Conservation (phyloP, 2,329 filamentous ascomycete species). For the Penicillium carneum region DNA sequence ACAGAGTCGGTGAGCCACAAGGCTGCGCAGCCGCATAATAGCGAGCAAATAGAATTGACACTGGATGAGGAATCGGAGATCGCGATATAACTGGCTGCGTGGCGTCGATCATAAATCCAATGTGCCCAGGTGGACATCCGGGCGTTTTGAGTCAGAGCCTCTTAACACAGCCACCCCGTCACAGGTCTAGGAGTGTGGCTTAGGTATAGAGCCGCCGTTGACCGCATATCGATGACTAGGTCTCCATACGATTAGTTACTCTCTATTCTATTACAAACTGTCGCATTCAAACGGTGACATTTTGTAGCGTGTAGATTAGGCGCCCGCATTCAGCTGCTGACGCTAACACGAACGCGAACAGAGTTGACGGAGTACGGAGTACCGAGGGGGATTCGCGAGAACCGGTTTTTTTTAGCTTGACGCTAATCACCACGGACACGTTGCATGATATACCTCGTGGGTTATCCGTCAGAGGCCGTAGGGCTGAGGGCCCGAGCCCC, state of each 20-base stretch:
- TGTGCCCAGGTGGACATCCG: slow-evolving; percentile 1
- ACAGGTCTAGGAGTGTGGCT: background rate
- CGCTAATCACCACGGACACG: background rate
- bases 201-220: slow-evolving; percentile 8
- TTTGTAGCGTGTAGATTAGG: slow-evolving; percentile 18
- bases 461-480: slow-evolving; percentile 9
- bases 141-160: slow-evolving; percentile 11
- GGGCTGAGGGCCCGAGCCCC: slow-evolving; percentile 17
- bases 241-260: background rate
- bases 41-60: background rate
- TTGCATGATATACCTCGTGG: background rate
- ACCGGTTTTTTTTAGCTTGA: slow-evolving; percentile 10
- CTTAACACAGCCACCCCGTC: slow-evolving; percentile 7
- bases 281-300: background rate
- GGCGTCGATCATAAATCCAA: background rate
- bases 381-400: background rate
- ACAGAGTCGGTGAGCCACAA: slow-evolving; percentile 9
- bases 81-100: background rate
- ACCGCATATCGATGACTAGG: background rate
- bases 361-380: background rate
- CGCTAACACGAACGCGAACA: slow-evolving; percentile 14
- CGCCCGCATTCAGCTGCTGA: slow-evolving; percentile 38
- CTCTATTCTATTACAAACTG: background rate
- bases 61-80: background rate
- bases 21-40: slow-evolving; percentile 3